These are phyloP conservation scores for Xylaria scruposa DNA, from an alignment of 495 filamentous ascomycete species.

Conservation along the genomic window DNA sequence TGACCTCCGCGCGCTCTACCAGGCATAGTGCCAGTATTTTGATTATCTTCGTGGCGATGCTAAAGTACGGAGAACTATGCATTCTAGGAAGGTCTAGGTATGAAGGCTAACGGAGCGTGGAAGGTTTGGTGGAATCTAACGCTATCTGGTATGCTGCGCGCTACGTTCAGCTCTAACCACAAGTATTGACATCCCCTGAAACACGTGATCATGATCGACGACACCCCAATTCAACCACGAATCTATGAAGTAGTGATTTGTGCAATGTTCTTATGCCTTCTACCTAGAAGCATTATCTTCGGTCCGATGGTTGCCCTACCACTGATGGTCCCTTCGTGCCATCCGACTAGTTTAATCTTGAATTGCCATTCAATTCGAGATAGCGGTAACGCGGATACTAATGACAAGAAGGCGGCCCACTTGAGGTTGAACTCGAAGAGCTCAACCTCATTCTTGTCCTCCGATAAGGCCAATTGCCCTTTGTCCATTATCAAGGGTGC, in stretches of 20 bases:
- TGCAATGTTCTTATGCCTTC: background rate
- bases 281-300: background rate
- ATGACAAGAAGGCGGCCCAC: too few relatives aligned
- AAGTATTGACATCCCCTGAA: background rate
- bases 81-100: conserved; percentile 4
- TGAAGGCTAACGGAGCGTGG: background rate
- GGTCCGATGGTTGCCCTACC: too few relatives aligned
- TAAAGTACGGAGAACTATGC: background rate
- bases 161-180: background rate
- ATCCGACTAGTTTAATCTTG: too few relatives aligned
- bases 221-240: background rate
- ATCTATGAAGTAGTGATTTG: background rate
- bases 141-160: background rate
- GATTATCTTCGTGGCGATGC: background rate
- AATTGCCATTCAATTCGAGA: too few relatives aligned
- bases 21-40: background rate
- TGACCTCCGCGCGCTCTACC: background rate
- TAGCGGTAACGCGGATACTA: too few relatives aligned
- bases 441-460: too few relatives aligned
- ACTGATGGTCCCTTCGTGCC: too few relatives aligned
- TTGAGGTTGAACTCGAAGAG: too few relatives aligned
- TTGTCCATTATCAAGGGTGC: too few relatives aligned
- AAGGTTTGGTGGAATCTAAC: background rate
- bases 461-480: too few relatives aligned
- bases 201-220: background rate